Base-by-base conservation (phyloP, 305 asterid genomes). In the Striga hermonthica region DNA sequence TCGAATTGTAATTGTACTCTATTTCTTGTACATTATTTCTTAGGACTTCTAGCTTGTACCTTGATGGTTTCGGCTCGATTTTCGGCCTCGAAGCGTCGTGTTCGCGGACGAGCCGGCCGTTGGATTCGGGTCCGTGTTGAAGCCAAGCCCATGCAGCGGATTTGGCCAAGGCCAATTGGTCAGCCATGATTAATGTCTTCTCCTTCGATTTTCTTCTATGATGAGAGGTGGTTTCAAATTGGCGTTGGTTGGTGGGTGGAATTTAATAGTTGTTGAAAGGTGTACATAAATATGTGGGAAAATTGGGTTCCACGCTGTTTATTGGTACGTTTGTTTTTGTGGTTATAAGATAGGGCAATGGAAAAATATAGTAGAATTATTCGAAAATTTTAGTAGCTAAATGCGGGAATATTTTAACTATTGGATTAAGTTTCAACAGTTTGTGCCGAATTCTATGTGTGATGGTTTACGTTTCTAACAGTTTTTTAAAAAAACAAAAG, bases 131-230 rank as follows among this genome's bases (percentile, higher is more conserved):
- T 14, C 90, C 87, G 15, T 60, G 90, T 22, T 80, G 78, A 44
- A 67, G 72, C 89, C 88, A 76, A 8, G 87, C 83, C 86, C 85
- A 84, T 69, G 88, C 86, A 35, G 88, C 83, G 2, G 91, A 81
- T 69, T 84, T 84, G 4, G 72, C 83, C 37, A 74, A 1, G 34
- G 81, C 72, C n/a, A 67, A 60, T 62, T 84, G 86, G 35, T 82
- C 34, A 3, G 5, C 56, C 4, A 12, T 5, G 56, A 12, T 50
- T 5, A 13, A 37, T 39, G 38, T 65, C 63, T 40, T 44, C 44
- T 50, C 56, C 31, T 22, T 50, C 6, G 70, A 47, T 70, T 73
- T 72, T 63, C 59, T 71, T 64, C 64, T 79, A 3, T 22, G 31
- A 22, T 22, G 65, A 57, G 31, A 58, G 69, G 65, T 39, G 41